phyloP scores from a whole-genome alignment of 2,329 filamentous ascomycete genomes.

The Paracoccidioides brasiliensis region DNA sequence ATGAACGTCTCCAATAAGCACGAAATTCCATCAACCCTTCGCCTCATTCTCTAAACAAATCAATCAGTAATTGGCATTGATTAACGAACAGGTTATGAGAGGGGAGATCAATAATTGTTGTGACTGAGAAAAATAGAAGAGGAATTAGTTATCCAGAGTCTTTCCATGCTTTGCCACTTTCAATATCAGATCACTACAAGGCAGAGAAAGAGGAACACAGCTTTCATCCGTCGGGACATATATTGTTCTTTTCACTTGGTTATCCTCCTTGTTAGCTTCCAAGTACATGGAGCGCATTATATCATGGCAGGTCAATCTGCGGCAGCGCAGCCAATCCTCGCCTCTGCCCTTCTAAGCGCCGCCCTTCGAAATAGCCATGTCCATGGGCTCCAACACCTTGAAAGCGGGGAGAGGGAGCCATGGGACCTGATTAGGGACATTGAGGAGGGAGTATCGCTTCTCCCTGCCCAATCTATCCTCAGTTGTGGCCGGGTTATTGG shows the following conservation, averaged over 20 bases:
- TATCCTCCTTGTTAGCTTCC: not conserved
- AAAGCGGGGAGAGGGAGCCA: not conserved
- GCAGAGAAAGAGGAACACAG: no score
- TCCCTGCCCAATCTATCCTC: slow-evolving; percentile 5
- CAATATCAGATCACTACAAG: no score
- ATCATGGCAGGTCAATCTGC: not conserved
- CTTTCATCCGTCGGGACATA: not conserved
- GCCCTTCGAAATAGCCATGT: not conserved
- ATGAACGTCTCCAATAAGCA: no score
- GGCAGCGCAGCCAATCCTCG: slow-evolving; percentile 8
- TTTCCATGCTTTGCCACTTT: no score
- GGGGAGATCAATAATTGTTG: no score
- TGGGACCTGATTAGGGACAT: slow-evolving; percentile 5
- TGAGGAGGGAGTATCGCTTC: slow-evolving; percentile 1
- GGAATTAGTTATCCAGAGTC: no score
- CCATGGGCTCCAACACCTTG: not conserved
- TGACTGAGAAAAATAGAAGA: no score
- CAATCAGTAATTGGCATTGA: no score
- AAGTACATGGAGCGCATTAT: not conserved
- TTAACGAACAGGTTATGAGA: no score
- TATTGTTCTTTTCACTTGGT: not conserved
- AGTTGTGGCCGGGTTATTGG: slow-evolving; percentile 8
- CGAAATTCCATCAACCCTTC: no score
- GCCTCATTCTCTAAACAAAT: no score
- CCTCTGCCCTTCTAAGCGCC: slow-evolving; percentile 7